phyloP scores from a whole-genome alignment of 2,329 filamentous ascomycete species.

The Hypomyces perniciosus region DNA sequence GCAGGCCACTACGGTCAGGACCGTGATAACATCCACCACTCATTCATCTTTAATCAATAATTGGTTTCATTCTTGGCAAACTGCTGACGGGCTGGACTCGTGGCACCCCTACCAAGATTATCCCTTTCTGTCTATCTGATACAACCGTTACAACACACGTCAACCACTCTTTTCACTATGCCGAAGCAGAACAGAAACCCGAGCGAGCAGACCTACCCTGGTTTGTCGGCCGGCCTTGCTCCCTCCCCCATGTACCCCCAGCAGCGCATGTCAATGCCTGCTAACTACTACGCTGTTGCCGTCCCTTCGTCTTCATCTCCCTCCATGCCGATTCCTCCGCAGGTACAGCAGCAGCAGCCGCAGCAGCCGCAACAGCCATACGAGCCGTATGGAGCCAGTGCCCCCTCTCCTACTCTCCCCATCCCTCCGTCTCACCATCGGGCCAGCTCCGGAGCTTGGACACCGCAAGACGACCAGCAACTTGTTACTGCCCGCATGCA shows the following conservation, averaged over 20 bases:
- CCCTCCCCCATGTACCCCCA: constrained; percentile 37
- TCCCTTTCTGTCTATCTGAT: constrained; percentile 5
- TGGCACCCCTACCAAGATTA: constrained; percentile 8
- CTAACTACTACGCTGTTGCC: constrained; percentile 30
- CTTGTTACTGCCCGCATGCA: constrained; percentile 66
- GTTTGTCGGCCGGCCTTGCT: constrained; percentile 36
- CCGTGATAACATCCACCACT: constrained; percentile 11
- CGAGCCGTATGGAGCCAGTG: constrained; percentile 32
- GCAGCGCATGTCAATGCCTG: constrained; percentile 34
- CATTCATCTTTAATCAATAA: constrained; percentile 13
- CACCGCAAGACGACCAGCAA: constrained; percentile 64
- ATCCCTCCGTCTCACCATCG: constrained; percentile 45
- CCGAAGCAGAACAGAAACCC: constrained; percentile 39
- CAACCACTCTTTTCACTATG: constrained; percentile 30
- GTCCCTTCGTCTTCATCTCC: constrained; percentile 6
- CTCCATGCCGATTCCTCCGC: constrained; percentile 8
- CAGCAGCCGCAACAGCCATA: constrained; percentile 34
- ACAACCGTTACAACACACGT: neutral
- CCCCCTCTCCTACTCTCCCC: constrained; percentile 27
- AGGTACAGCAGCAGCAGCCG: constrained; percentile 19
- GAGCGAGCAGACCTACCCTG: constrained; percentile 29
- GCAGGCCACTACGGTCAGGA: constrained; percentile 13
- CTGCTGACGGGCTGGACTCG: constrained; percentile 12
- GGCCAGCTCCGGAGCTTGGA: constrained; percentile 64
- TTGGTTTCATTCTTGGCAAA: constrained; percentile 11